phyloP scores from a whole-genome alignment of 805 yeast genomes.

The Peterozyma xylosa region DNA sequence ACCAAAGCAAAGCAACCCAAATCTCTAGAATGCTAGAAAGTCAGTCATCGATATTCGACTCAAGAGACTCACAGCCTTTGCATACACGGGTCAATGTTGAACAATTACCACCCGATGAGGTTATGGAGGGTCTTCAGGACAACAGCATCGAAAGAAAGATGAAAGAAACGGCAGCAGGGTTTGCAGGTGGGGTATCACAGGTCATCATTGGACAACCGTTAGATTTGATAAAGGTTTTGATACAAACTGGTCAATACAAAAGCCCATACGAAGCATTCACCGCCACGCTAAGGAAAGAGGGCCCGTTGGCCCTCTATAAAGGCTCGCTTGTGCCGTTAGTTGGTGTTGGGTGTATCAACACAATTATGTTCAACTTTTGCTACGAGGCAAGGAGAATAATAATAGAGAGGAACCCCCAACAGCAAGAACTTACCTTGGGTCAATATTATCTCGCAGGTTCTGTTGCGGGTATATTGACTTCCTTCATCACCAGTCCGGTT shows the following conservation, averaged over 20 bases:
- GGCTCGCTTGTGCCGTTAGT: slow-evolving; percentile 62
- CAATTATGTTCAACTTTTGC: slow-evolving; percentile 63
- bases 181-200: slow-evolving; percentile 48
- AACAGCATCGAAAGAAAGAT: neutral
- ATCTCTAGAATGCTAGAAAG: no score
- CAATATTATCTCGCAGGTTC: slow-evolving; percentile 61
- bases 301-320: slow-evolving; percentile 54
- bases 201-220: slow-evolving; percentile 57
- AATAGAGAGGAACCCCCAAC: slow-evolving; percentile 16
- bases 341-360: slow-evolving; percentile 66
- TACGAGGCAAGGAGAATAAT: slow-evolving; percentile 61
- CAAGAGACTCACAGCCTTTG: no score
- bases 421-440: slow-evolving; percentile 33
- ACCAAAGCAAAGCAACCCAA: no score
- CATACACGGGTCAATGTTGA: no score
- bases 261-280: slow-evolving; percentile 45
- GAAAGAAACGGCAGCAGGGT: slow-evolving; percentile 32
- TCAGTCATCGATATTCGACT: no score
- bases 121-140: neutral
- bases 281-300: slow-evolving; percentile 51
- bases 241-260: slow-evolving; percentile 60
- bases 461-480: slow-evolving; percentile 54
- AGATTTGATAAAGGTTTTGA: slow-evolving; percentile 61
- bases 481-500: slow-evolving; percentile 56
- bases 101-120: no score